These are phyloP conservation scores for Suillus sp. DNA, from an alignment of 768 basidiomycete species.

Conservation along the genomic window DNA sequence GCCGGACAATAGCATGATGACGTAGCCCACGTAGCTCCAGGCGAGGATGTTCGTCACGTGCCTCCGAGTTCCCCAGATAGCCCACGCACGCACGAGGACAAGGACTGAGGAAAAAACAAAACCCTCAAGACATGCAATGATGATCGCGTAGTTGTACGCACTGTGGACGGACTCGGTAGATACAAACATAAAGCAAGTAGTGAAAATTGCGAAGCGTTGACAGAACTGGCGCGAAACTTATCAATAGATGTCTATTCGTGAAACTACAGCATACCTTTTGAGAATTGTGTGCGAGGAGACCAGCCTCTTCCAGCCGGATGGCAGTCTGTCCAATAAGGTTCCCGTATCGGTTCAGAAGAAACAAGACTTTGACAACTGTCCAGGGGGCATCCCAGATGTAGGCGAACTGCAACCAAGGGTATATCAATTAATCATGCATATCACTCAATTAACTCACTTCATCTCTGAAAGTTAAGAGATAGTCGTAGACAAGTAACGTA, in stretches of 20 bases:
- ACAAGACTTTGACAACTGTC: constrained; percentile 15
- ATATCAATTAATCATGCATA: neutral
- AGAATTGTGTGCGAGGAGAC: constrained; percentile 8
- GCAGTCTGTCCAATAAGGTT: constrained; percentile 19
- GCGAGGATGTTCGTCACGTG: neutral
- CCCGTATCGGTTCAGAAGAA: constrained; percentile 22
- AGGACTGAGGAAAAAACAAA: constrained; percentile 3
- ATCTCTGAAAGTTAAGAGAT: constrained; percentile 18
- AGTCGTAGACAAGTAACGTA: constrained; percentile 21
- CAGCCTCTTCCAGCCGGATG: constrained; percentile 13
- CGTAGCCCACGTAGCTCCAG: constrained; percentile 5
- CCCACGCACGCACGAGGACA: constrained; percentile 16
- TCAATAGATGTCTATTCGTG: neutral
- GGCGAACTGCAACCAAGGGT: constrained; percentile 12
- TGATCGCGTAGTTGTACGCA: neutral
- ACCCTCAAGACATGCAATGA: neutral
- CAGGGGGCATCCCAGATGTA: constrained; percentile 22
- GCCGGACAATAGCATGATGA: neutral
- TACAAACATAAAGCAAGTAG: constrained; percentile 1
- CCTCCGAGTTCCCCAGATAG: constrained; percentile 12
- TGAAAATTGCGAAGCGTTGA: neutral
- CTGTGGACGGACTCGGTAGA: constrained; percentile 13
- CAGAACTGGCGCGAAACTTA: constrained; percentile 7
- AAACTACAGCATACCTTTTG: constrained; percentile 1
- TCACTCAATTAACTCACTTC: constrained; percentile 15